Evolutionary conservation across 495 filamentous ascomycete species (phyloP).

Genomic region (Xylaria venustula): DNA sequence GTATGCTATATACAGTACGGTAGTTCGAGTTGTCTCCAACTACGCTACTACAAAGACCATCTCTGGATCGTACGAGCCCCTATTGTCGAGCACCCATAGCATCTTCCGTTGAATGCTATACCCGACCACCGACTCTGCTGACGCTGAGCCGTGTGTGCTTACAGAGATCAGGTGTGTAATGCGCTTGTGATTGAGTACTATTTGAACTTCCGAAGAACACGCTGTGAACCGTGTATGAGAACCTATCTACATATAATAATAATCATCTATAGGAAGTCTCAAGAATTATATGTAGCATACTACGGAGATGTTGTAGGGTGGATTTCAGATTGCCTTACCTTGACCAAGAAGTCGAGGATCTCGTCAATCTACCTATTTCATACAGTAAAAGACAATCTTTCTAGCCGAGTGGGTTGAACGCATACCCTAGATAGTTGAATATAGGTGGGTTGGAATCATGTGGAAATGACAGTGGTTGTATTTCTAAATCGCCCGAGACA

Average conservation of each 20-base stretch:
- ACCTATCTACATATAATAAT: no score
- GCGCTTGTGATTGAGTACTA: no score
- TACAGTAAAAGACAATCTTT: not conserved
- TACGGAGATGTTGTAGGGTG: not conserved
- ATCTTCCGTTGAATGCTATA: not conserved
- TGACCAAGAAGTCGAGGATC: not conserved
- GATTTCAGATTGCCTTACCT: not conserved
- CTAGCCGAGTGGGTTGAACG: not conserved
- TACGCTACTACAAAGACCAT: not conserved
- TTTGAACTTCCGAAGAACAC: no score
- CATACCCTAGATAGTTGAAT: no score
- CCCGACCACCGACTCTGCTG: not conserved
- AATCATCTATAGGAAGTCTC: no score
- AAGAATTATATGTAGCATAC: no score
- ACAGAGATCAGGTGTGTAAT: no score
- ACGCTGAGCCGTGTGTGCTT: not conserved
- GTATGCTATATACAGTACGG: no score
- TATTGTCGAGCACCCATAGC: not conserved
- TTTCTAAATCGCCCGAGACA: not conserved
- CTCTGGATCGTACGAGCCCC: constrained; percentile 5
- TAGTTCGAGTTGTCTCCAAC: constrained; percentile 1
- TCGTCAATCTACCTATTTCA: not conserved
- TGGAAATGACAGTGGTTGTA: not conserved
- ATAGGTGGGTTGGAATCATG: not conserved
- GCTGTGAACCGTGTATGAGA: no score